Percentiles rank a stretch among this genome's conserved stretches.
These are phyloP conservation scores for Dictyostelium firmibasis DNA, from an alignment of 78 protist species.

Conservation along the genomic window DNA sequence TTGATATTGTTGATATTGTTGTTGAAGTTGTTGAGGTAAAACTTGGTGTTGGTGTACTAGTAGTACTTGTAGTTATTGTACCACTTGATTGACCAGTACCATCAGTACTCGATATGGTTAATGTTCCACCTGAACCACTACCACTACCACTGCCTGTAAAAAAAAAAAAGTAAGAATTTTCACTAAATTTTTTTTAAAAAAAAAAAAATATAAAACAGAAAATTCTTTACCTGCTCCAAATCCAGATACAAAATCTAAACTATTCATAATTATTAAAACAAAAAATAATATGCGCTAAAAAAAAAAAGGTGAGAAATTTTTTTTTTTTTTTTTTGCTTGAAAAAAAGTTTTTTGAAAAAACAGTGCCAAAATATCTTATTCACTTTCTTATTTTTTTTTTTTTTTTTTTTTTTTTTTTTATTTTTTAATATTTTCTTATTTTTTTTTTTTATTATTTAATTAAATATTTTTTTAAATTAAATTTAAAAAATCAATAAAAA, in stretches of 20 bases:
- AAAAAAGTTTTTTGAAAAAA: background rate
- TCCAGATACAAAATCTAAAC: background rate
- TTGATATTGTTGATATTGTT: too few species aligned
- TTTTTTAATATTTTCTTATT: too few species aligned
- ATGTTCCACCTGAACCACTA: background rate
- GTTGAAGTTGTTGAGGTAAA: background rate
- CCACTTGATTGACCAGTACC: background rate
- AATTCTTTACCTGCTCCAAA: background rate
- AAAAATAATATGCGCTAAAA: background rate
- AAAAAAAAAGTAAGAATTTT: background rate
- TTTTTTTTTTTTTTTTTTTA: too few species aligned
- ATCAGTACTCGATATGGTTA: background rate
- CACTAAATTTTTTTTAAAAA: too few species aligned
- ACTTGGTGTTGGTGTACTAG: background rate
- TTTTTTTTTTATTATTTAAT: too few species aligned
- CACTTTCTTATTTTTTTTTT: background rate
- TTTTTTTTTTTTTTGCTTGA: background rate
- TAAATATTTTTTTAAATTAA: too few species aligned
- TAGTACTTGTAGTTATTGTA: background rate
- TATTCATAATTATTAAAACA: background rate
- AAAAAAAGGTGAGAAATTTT: background rate
- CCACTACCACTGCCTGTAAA: background rate
- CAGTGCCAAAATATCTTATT: background rate
- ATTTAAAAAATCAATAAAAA: too few species aligned
- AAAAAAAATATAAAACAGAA: too few species aligned